Evolutionary conservation across 2,329 filamentous ascomycete species (phyloP).

Genomic region (Fulvia fulva): DNA sequence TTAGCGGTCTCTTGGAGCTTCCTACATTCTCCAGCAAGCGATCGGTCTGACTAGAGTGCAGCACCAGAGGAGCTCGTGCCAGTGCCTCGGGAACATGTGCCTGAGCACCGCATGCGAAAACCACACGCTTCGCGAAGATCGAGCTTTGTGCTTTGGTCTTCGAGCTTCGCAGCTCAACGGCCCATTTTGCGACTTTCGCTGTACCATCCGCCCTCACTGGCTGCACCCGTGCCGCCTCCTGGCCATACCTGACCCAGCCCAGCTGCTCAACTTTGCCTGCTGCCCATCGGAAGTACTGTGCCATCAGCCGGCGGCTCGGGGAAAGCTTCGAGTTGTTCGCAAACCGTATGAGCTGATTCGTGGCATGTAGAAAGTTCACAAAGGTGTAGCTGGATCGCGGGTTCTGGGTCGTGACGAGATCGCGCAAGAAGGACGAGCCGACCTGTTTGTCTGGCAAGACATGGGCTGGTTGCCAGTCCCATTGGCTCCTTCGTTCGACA

Average conservation of each 20-base stretch:
- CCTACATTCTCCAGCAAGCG: conserved; percentile 17
- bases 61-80: conserved; percentile 11
- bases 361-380: conserved; percentile 29
- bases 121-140: conserved; percentile 20
- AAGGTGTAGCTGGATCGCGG: conserved; percentile 30
- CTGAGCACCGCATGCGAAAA: conserved; percentile 22
- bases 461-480: conserved; percentile 19
- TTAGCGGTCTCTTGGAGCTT: conserved; percentile 11
- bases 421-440: conserved; percentile 25
- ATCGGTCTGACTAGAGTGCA: conserved; percentile 18
- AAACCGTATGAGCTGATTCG: conserved; percentile 26
- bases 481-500: conserved; percentile 20
- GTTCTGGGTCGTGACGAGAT: conserved; percentile 28
- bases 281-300: conserved; percentile 28
- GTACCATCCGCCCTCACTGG: conserved; percentile 11
- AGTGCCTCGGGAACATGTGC: conserved; percentile 18
- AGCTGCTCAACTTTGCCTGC: conserved; percentile 21
- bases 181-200: conserved; percentile 18
- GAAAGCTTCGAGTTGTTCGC: conserved; percentile 28
- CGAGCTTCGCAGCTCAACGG: conserved; percentile 13
- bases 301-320: conserved; percentile 24
- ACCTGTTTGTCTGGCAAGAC: conserved; percentile 20
- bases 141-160: conserved; percentile 14
- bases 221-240: conserved; percentile 19
- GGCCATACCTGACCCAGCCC: conserved; percentile 26